phyloP scores from a whole-genome alignment of 2,329 filamentous ascomycete species.

The Bertia moriformis region DNA sequence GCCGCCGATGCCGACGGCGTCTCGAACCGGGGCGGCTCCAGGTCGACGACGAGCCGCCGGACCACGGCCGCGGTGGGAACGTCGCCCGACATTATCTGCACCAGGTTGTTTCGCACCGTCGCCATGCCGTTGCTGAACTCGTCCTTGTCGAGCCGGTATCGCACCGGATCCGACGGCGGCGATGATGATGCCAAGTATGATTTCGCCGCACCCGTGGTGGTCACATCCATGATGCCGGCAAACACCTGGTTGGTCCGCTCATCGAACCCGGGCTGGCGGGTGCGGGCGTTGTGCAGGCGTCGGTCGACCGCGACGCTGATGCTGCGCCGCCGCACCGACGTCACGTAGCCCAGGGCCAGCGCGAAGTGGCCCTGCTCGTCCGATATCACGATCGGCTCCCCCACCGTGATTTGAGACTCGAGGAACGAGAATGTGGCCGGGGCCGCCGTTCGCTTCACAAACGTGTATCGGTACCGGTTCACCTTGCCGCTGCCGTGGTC shows the following conservation, averaged over 20 bases:
- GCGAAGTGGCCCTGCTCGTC: slow-evolving; percentile 93
- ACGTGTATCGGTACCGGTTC: slow-evolving; percentile 77
- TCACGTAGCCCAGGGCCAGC: slow-evolving; percentile 80
- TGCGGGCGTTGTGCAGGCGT: slow-evolving; percentile 72
- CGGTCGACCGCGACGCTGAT: slow-evolving; percentile 86
- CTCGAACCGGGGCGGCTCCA: slow-evolving; percentile 62
- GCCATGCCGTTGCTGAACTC: slow-evolving; percentile 98
- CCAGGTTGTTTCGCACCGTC: slow-evolving; percentile 79
- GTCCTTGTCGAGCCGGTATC: slow-evolving; percentile 87
- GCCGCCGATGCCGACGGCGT: too few relatives aligned
- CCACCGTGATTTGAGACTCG: slow-evolving; percentile 74
- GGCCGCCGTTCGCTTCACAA: slow-evolving; percentile 52
- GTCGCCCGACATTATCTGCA: slow-evolving; percentile 77
- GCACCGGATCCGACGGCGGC: slow-evolving; percentile 37
- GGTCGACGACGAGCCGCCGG: slow-evolving; percentile 67
- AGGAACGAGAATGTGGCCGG: slow-evolving; percentile 69
- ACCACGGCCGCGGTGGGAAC: slow-evolving; percentile 58
- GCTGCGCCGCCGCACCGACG: slow-evolving; percentile 56
- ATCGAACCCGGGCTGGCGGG: slow-evolving; percentile 63
- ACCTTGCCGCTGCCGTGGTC: slow-evolving; percentile 37
- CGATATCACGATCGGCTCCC: slow-evolving; percentile 90
- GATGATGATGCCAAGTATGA: too few relatives aligned
- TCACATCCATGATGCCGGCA: slow-evolving; percentile 78
- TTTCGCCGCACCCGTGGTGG: slow-evolving; percentile 36
- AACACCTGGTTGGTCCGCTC: slow-evolving; percentile 69